phyloP scores from a whole-genome alignment of 306 rosid species.

The Dalbergia cochinchinensis region DNA sequence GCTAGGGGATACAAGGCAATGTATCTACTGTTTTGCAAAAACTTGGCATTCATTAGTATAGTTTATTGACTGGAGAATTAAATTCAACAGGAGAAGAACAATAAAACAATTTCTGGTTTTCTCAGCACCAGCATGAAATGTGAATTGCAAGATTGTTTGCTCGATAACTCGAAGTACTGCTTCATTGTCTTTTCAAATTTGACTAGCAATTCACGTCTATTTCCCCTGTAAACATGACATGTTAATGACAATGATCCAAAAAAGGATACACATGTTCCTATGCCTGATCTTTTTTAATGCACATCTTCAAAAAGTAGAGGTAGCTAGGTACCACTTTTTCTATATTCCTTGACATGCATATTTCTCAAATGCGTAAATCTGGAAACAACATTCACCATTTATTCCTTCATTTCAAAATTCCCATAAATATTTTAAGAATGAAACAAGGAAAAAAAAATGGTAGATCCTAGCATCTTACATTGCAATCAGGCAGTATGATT shows the following conservation, averaged over 20 bases:
- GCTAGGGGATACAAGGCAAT: neutral
- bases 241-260: slow-evolving; percentile 39
- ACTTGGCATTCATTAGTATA: neutral
- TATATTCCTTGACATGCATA: neutral
- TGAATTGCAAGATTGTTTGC: slow-evolving; percentile 27
- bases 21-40: neutral
- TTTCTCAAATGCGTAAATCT: neutral
- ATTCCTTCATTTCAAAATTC: neutral
- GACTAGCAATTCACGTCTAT: slow-evolving; percentile 12
- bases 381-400: neutral
- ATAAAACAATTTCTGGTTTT: neutral
- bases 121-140: slow-evolving; percentile 18
- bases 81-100: slow-evolving; percentile 5
- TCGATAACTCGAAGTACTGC: slow-evolving; percentile 25
- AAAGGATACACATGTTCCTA: slow-evolving; percentile 33
- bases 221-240: slow-evolving; percentile 34
- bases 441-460: neutral
- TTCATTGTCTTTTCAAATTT: slow-evolving; percentile 29
- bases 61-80: slow-evolving; percentile 20
- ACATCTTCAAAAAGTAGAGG: neutral
- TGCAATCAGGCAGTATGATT: neutral
- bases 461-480: neutral
- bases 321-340: neutral
- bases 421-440: neutral
- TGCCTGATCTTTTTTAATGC: slow-evolving; percentile 25